Evolutionary conservation across 495 filamentous ascomycete species (phyloP), one percentile per base, ranked within the genome.

Genomic region (Penicillium bialowiezense): DNA sequence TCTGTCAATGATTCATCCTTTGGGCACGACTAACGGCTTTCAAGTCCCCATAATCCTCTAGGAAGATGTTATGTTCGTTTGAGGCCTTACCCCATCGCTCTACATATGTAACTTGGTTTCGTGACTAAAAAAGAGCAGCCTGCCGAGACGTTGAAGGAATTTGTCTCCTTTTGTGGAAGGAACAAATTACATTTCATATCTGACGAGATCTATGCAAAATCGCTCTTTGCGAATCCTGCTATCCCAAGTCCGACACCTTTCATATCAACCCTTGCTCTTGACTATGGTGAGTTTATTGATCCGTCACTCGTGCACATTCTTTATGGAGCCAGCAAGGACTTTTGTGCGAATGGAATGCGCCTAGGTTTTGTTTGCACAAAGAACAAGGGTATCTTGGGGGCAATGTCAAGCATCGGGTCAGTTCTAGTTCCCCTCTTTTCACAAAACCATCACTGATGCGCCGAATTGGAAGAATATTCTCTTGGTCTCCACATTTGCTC

Each of bases 281-380:
- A 26, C 8, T 26, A 26, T 8, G 4, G 8, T 4, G 8, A 72
- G 17, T 46, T 73, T 19, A 76, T 79, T 26, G 61, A 72, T 33
- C 53, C 61, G 18, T 24, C 47, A 2, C 53, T 48, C 9, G 50
- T 79, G 7, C 77, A 82, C 52, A 63, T 76, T 12, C 48, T 78
- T 7, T 80, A 74, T 44, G 76, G 76, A 0, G 64, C 73, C 54
- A 63, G 59, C 14, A 78, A 79, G 51, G 72, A 81, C 52, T 77
- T 79, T 31, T 67, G 60, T 7, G 62, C 67, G 1, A 63, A 59
- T 34, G 77, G 78, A 3, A 54, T 80, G 28, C 64, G 76, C 3
- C 42, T 79, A 5, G 77, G 74, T 3, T 64, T 59, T 17, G 23
- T 79, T 12, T 51, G 67, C 32, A 68, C 73, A 2, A 60, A 59